A percentile compares a stretch with the other conserved stretches of the same genome.
phyloP scores from a whole-genome alignment of 2,329 filamentous ascomycete genomes.

The Dactylonectria estremocensis region DNA sequence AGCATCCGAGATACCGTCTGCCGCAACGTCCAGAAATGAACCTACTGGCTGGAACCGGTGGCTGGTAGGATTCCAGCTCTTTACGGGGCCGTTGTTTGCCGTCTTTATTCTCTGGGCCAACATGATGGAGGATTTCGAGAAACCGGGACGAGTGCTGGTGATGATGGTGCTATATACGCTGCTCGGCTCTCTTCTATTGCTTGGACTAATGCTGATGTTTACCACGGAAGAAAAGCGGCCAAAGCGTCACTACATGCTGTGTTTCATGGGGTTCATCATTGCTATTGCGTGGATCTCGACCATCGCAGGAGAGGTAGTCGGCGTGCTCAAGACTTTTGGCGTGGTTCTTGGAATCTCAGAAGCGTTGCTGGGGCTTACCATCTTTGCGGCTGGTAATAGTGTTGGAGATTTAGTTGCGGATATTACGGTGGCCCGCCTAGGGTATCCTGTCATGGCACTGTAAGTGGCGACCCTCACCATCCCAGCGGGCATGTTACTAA shows the following conservation, averaged over 20 bases:
- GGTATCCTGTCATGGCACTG: slow-evolving; percentile 96
- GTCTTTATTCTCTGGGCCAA: slow-evolving; percentile 83
- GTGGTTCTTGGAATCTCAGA: slow-evolving; percentile 95
- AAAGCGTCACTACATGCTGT: slow-evolving; percentile 83
- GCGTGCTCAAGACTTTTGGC: slow-evolving; percentile 92
- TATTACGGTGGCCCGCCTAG: slow-evolving; percentile 92
- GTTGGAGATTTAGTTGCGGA: slow-evolving; percentile 95
- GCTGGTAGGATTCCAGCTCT: slow-evolving; percentile 88
- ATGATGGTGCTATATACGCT: slow-evolving; percentile 76
- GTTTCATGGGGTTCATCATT: slow-evolving; percentile 91
- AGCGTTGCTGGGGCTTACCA: slow-evolving; percentile 92
- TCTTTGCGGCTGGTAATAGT: slow-evolving; percentile 97
- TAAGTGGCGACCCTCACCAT: slow-evolving; percentile 56
- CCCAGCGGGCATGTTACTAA: slow-evolving; percentile 26
- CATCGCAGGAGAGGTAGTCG: slow-evolving; percentile 95
- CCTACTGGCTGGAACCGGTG: slow-evolving; percentile 87
- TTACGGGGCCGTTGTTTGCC: slow-evolving; percentile 89
- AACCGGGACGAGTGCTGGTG: slow-evolving; percentile 66
- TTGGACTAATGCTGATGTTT: slow-evolving; percentile 77
- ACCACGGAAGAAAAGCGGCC: slow-evolving; percentile 79
- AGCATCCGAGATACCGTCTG: slow-evolving; percentile 52
- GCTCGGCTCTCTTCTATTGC: slow-evolving; percentile 75
- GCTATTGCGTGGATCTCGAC: slow-evolving; percentile 97
- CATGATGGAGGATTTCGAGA: slow-evolving; percentile 70
- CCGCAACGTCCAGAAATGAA: slow-evolving; percentile 55